These are phyloP conservation scores for Cucurbita moschata DNA, from an alignment of 306 rosid genomes.

Conservation along the genomic window DNA sequence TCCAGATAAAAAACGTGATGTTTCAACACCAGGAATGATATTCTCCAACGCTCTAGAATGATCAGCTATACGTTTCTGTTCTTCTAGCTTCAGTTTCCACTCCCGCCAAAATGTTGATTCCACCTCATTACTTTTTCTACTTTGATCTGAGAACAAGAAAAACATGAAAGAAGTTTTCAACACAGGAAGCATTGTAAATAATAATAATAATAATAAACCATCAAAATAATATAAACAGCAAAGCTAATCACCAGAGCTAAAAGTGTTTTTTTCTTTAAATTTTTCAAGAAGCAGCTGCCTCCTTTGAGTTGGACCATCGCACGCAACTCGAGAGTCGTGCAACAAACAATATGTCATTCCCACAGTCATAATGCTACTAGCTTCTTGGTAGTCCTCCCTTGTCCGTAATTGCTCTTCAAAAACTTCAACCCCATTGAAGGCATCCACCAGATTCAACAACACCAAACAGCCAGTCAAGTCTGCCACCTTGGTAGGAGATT, in stretches of 20 bases:
- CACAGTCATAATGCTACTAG: constrained; percentile 70
- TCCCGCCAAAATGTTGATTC: constrained; percentile 96
- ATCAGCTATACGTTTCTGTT: constrained; percentile 72
- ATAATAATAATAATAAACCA: not conserved
- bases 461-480: constrained; percentile 56
- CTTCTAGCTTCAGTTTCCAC: constrained; percentile 87
- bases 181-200: not conserved
- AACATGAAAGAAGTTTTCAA: not conserved
- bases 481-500: constrained; percentile 66
- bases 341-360: constrained; percentile 82
- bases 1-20: constrained; percentile 71
- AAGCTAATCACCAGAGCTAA: constrained; percentile 38
- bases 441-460: constrained; percentile 85
- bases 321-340: constrained; percentile 57
- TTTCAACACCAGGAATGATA: constrained; percentile 83
- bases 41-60: constrained; percentile 62
- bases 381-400: constrained; percentile 71
- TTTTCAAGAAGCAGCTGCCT: constrained; percentile 62
- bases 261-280: constrained; percentile 60
- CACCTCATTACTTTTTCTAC: constrained; percentile 52
- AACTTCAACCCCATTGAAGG: constrained; percentile 73
- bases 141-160: constrained; percentile 40
- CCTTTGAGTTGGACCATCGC: constrained; percentile 44
- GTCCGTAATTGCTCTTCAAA: constrained; percentile 80
- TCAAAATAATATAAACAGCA: constrained; percentile 1